Percentiles rank a stretch among this genome's conserved stretches.
phyloP scores from a whole-genome alignment of 106 monocot genomes.

The Dendrobium huoshanense region DNA sequence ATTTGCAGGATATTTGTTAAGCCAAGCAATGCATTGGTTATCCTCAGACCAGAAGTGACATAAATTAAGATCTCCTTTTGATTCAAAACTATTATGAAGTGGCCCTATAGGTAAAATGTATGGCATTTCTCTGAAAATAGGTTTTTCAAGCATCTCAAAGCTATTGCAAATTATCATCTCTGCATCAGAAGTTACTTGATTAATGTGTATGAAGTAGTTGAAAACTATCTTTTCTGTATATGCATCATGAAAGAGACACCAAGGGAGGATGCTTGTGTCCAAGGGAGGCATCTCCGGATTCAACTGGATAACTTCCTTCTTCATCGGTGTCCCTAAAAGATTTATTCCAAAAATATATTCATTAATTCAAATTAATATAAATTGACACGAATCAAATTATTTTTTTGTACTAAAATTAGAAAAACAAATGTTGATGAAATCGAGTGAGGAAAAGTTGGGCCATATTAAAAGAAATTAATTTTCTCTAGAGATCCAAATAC shows the following conservation, averaged over 20 bases:
- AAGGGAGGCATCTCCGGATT: neutral
- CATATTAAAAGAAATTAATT: too few species aligned
- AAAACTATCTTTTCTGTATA: neutral
- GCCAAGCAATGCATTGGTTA: constrained; percentile 15
- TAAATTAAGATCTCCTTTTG: neutral
- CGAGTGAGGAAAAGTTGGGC: too few species aligned
- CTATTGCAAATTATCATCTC: constrained; percentile 34
- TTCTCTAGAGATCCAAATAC: too few species aligned
- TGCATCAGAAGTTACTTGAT: neutral
- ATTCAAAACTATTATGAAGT: neutral
- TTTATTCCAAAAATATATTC: too few species aligned
- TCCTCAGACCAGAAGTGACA: constrained; percentile 29
- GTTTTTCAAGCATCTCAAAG: constrained; percentile 16
- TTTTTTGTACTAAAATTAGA: too few species aligned
- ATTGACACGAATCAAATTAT: too few species aligned
- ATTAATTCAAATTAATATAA: too few species aligned
- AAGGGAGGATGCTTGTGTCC: constrained; percentile 4
- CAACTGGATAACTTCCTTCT: constrained; percentile 11
- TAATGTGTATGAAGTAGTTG: neutral
- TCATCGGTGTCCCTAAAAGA: neutral
- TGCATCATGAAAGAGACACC: constrained; percentile 13
- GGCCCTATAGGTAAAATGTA: constrained; percentile 24
- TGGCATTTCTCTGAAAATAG: constrained; percentile 11
- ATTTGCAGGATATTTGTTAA: constrained; percentile 7
- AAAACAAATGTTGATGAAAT: too few species aligned